Conservation (phyloP, 306 rosid species). For the Quercus wislizeni region DNA sequence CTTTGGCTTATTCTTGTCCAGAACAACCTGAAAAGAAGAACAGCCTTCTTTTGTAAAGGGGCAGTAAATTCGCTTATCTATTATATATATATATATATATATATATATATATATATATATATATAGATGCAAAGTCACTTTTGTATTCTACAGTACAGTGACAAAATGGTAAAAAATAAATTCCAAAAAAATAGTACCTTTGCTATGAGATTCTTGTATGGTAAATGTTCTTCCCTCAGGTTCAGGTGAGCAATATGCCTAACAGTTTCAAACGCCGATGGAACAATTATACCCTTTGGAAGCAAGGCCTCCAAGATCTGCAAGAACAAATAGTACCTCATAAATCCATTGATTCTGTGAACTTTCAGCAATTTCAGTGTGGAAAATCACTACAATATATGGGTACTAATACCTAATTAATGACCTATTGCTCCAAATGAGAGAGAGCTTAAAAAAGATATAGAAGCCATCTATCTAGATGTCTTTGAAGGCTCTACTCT, state of each 20-base stretch:
- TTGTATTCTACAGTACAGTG: not conserved
- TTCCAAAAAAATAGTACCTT: conserved; percentile 46
- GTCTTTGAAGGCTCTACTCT: not conserved
- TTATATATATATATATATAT: not conserved
- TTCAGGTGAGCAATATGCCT: conserved; percentile 94
- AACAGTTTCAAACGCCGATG: conserved; percentile 79
- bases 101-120: no score
- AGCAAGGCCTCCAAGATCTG: conserved; percentile 82
- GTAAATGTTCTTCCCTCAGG: conserved; percentile 82
- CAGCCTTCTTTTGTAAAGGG: conserved; percentile 11
- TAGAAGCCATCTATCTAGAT: not conserved
- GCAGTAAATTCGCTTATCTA: not conserved
- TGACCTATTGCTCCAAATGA: not conserved
- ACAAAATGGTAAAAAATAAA: not conserved
- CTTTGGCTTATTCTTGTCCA: conserved; percentile 89
- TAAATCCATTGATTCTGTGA: conserved; percentile 10
- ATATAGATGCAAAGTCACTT: not conserved
- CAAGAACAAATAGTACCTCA: conserved; percentile 23
- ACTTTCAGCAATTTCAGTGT: not conserved
- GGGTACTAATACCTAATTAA: not conserved
- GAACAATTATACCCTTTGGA: conserved; percentile 68
- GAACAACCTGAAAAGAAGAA: conserved; percentile 64
- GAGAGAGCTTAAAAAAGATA: not conserved
- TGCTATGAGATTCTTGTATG: conserved; percentile 81
- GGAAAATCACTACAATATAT: not conserved